Evolutionary conservation across 805 yeast species (phyloP), one percentile per base, ranked within the genome.

Genomic region (Lipomyces oligophaga): DNA sequence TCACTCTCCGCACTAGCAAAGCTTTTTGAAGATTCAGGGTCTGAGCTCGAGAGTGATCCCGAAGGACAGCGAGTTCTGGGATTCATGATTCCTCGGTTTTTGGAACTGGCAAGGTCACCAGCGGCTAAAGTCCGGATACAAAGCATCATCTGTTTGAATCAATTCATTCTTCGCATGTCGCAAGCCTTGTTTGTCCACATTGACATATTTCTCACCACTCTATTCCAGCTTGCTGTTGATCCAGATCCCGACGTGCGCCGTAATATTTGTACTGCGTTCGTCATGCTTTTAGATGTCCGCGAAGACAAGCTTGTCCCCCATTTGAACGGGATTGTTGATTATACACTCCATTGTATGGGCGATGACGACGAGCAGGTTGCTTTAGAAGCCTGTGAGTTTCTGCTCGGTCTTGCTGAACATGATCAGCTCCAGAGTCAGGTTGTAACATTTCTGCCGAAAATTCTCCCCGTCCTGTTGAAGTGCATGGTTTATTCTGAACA

Each of bases 381-480:
- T 0, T 70, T 89, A 45, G 96, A 89, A 63, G 97, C 95, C 2
- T 87, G 96, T 64, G 97, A 93, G 67, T 88, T 93, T 58, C 68
- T 93, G 49, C 74, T 90, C 35, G 79, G 85, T 1, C 72, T 90
- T 44, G 78, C 89, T 0, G 81, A 87, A 2, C 68, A 80, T 2
- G 43, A 44, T 8, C 80, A 85, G 6, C 70, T 64, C 26, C 43
- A 39, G 5, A 22, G 19, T 21, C 62, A 78, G 3, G 72, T 87
- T 46, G 66, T 67, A 46, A 81, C 83, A 1, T 78, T 77, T 55
- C 69, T 93, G 35, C 69, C 72, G 2, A 63, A 68, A 15, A 79
- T 93, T 11, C 62, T 90, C n/a, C 97, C 97, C 1, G 79, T 80
- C 0, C 67, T 93, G 25, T 69, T 93, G 38, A 73, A 76, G 35